A percentile compares a stretch with the other conserved stretches of the same genome.
Conservation (phyloP, 2,329 filamentous ascomycete genomes). For the Ploettnerulaceae sp. region DNA sequence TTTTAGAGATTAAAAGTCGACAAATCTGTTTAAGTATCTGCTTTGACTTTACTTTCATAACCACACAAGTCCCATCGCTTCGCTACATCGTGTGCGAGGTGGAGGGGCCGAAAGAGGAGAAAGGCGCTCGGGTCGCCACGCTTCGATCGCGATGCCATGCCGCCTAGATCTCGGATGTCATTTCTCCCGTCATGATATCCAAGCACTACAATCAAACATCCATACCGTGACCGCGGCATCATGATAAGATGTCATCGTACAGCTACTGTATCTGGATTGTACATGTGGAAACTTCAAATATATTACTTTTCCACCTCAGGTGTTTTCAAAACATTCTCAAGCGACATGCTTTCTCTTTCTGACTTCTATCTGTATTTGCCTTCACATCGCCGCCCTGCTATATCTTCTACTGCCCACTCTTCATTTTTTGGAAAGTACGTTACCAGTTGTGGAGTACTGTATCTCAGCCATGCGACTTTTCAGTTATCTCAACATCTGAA, state of each 20-base stretch:
- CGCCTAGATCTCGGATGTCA: background rate
- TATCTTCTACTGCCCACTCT: background rate
- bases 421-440: background rate
- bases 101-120: too few relatives aligned
- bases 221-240: background rate
- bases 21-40: too few relatives aligned
- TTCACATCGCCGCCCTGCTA: background rate
- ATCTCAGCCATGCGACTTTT: background rate
- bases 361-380: background rate
- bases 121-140: too few relatives aligned
- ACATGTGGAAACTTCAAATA: background rate
- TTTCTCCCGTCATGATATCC: background rate
- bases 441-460: background rate
- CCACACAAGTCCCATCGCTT: too few relatives aligned
- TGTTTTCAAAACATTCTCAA: background rate
- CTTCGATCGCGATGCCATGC: too few relatives aligned
- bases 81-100: too few relatives aligned
- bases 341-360: background rate
- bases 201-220: background rate
- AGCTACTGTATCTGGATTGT: background rate
- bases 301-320: background rate
- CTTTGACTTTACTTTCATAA: too few relatives aligned
- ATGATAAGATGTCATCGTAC: background rate
- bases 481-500: constrained; percentile 1
- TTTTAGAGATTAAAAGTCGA: too few relatives aligned